Evolutionary conservation across 306 rosid genomes (phyloP), one percentile per base, ranked within the genome.

Genomic region (Phaseolus lunatus): DNA sequence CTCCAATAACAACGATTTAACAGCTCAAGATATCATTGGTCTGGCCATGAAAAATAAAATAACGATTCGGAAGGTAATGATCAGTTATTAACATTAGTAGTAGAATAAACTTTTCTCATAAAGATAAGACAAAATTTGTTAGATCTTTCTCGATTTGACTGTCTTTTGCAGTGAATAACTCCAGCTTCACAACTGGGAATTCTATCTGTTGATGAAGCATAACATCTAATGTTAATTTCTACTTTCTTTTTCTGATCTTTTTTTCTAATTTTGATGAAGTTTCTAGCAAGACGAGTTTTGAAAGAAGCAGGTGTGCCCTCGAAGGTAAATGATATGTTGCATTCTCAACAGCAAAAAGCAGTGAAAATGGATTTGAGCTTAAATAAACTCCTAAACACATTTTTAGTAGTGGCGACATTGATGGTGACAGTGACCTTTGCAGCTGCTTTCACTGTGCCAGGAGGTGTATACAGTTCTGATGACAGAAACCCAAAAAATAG

Each of bases 341-440:
- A 0, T 59, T 27, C 20, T 27, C 41, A 15, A 59, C 41, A 26
- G 2, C 4, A 26, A 24, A 4, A 1, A 26, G 16, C n/a, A 31
- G 54, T 72, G 7, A 29, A 71, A 15, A 9, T 3, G 31, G 41
- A 72, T 33, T 37, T 58, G 19, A 58, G 19, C 37, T 26, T 58
- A 15, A 59, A 15, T 5, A 41, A 59, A 14, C 41, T 59, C 20
- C 19, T 64, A 6, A 47, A 64, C 22, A 76, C 84, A 20, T 71
- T 57, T 13, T 5, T 66, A 31, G 27, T 84, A 1, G 67, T 79
- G 57, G 22, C 82, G 1, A 79, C 59, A 1, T 63, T 85, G 3
- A 33, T 85, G 5, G 73, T 56, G 10, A 76, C 81, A 0, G 7
- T 81, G 59, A 31, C 35, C 0, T 31, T 31, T 31, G 4, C 35